Base-by-base conservation (phyloP, 306 rosid species). In the Senna tora region DNA sequence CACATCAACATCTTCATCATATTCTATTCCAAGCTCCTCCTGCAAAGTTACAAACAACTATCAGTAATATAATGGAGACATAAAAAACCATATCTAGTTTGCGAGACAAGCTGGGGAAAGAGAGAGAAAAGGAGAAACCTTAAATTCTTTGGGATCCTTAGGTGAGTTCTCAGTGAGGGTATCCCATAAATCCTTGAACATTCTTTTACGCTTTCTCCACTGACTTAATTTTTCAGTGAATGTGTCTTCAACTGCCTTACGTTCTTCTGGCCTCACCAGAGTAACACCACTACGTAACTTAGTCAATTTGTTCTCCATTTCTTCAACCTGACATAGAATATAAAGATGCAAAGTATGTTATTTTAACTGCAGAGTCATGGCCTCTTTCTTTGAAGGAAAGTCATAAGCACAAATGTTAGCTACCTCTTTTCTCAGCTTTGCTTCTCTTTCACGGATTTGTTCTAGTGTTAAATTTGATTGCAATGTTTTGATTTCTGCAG, bases 141-240 rank as follows among this genome's bases (percentile, higher is more conserved):
- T 91, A 45, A 94, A 88, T 75, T 89, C 93, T 81, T 91, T 94
- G 32, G 88, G 84, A 78, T 91, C 95, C 78, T 89, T 94, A 0
- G 91, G 88, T 11, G 91, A 94, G 82, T 88, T 91, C 79, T 94
- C 99, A 47, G 95, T 94, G 43, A 94, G 87, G 36, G 95, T 75
- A 73, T 89, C 96, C 99, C 96, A 94, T 22, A 94, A 52, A 82
- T 94, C 97, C 83, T 82, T 87, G 79, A 91, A 94, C 83, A 91
- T 94, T 87, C 96, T 91, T 81, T 84, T 89, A 19, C 97, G 92
- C 80, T 80, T 91, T 79, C 93, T 88, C 99, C 99, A 94, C 66
- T 89, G 99, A 67, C 76, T 74, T 42, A 89, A 36, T 59, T 82
- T 88, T 74, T 85, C 92, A 0, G 75, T 73, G 64, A 68, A 84